These are phyloP conservation scores for Hypoxylon sp. DNA, from an alignment of 2,329 filamentous ascomycete species.

Conservation along the genomic window DNA sequence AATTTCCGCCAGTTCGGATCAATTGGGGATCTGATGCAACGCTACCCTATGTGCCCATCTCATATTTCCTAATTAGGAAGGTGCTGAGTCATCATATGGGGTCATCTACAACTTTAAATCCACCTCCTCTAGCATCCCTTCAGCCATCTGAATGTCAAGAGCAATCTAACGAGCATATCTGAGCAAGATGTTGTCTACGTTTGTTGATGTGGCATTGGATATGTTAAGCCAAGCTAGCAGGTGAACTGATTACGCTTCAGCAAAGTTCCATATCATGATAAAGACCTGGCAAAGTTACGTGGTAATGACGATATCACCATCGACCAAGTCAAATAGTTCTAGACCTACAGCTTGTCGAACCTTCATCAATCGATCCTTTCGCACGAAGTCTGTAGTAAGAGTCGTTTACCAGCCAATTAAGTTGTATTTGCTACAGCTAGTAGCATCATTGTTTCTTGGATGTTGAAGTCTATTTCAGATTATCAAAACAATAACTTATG, in stretches of 20 bases:
- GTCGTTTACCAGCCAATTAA: neutral
- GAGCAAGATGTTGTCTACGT: neutral
- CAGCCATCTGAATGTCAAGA: neutral
- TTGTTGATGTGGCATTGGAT: neutral
- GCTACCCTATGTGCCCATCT: neutral
- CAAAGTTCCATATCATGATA: neutral
- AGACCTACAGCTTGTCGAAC: too few relatives aligned
- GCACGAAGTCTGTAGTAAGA: neutral
- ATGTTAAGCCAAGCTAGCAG: neutral
- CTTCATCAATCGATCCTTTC: neutral
- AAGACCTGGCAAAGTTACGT: neutral
- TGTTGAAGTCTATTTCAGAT: neutral
- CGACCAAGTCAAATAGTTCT: neutral
- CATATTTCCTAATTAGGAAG: conserved; percentile 16
- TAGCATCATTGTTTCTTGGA: too few relatives aligned
- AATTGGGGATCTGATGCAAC: neutral
- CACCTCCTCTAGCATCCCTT: neutral
- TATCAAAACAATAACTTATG: neutral
- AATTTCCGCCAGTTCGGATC: neutral
- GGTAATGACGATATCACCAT: neutral
- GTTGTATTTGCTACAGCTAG: neutral
- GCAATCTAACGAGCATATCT: neutral
- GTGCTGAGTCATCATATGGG: conserved; percentile 5
- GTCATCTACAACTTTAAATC: neutral
- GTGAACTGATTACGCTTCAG: neutral